Percentiles rank a stretch among this genome's conserved stretches.
Evolutionary conservation across 169 alveolate genomes (phyloP).

Genomic region (Eimeria necatrix): DNA sequence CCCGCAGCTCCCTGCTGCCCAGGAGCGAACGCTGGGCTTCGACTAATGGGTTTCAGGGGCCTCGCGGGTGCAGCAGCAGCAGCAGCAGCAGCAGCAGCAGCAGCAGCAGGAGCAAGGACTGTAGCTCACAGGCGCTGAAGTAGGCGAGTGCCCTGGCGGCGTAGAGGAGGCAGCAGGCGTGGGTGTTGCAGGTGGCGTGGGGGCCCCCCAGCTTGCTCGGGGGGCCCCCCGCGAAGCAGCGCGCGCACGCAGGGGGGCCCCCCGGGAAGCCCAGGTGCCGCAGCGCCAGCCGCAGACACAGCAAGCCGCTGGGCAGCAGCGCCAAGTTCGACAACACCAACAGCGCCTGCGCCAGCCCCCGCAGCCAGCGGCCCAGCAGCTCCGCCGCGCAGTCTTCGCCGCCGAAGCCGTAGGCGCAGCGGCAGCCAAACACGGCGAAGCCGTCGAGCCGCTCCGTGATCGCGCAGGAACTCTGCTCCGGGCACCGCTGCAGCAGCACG

Average conservation of each 20-base stretch:
- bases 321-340: constrained; percentile 1
- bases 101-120: no score
- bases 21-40: no score
- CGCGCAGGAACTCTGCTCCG: constrained; percentile 7
- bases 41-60: no score
- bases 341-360: constrained; percentile 4
- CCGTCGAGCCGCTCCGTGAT: constrained; percentile 24
- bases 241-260: not conserved
- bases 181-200: not conserved
- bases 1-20: no score
- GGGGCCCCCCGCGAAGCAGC: not conserved
- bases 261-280: constrained; percentile 17
- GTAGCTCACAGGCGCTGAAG: constrained; percentile 9
- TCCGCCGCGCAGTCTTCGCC: constrained; percentile 13
- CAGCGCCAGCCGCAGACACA: constrained; percentile 24
- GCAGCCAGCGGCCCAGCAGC: not conserved
- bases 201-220: no score
- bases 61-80: no score
- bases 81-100: no score
- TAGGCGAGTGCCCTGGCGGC: constrained; percentile 21
- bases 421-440: constrained; percentile 42
- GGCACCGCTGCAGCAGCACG: constrained; percentile 29
- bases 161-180: constrained; percentile 20
- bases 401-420: constrained; percentile 24
- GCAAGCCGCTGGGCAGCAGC: constrained; percentile 40